Percentiles rank a stretch among this genome's conserved stretches.
Conservation (phyloP, 2,329 filamentous ascomycete species). For the Cladosporium sp. region DNA sequence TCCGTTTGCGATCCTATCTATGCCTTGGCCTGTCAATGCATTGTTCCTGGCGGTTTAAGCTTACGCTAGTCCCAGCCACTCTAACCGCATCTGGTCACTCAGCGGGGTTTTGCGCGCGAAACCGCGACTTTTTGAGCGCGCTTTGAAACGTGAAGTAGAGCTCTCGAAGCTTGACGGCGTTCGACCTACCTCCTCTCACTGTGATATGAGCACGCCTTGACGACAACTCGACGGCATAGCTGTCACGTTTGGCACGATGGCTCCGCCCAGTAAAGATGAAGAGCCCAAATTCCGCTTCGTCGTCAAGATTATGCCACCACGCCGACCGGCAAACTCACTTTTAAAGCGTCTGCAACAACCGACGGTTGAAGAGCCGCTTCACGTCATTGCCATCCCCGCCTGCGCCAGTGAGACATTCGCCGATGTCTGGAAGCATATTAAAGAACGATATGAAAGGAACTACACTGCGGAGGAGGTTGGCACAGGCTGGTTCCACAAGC, state of each 20-base stretch:
- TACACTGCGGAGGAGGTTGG: slow-evolving; percentile 5
- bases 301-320: slow-evolving; percentile 13
- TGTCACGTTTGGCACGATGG: not conserved
- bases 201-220: slow-evolving; percentile 2
- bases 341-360: slow-evolving; percentile 1
- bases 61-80: not conserved
- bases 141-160: too few relatives aligned
- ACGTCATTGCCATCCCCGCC: slow-evolving; percentile 6
- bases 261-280: not conserved
- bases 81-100: not conserved
- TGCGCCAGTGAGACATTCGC: slow-evolving; percentile 7
- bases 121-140: too few relatives aligned
- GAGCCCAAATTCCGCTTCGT: slow-evolving; percentile 7
- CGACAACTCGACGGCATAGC: slow-evolving; percentile 4
- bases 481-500: slow-evolving; percentile 12
- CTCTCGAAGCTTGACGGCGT: not conserved
- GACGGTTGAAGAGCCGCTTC: not conserved
- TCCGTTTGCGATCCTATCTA: not conserved
- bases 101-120: too few relatives aligned
- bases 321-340: slow-evolving; percentile 6
- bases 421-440: slow-evolving; percentile 12
- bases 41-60: not conserved
- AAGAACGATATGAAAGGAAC: slow-evolving; percentile 6
- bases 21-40: not conserved
- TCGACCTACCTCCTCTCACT: not conserved